These are phyloP conservation scores for Hyaloraphidium curvatum DNA, from an alignment of 192 early-diverging fungal species.

Conservation along the genomic window DNA sequence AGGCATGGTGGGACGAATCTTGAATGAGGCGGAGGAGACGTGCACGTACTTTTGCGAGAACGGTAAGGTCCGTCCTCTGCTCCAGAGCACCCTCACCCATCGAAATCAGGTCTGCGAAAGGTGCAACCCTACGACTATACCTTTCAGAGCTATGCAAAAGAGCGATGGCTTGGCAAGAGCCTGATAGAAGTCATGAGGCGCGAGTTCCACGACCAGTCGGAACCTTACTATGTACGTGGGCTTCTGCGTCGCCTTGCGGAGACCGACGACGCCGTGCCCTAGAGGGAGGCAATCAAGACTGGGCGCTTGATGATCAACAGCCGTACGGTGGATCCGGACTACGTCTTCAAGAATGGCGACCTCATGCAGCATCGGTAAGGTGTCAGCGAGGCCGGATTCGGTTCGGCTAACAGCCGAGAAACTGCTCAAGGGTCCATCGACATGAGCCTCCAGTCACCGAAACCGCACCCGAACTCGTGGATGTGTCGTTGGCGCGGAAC, in stretches of 20 bases:
- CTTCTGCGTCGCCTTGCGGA: neutral
- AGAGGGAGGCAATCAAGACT: slow-evolving; percentile 49
- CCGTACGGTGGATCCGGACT: slow-evolving; percentile 26
- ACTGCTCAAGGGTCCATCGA: slow-evolving; percentile 71
- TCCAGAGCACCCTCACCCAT: too few relatives aligned
- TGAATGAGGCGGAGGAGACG: too few relatives aligned
- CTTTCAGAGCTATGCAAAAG: slow-evolving; percentile 69
- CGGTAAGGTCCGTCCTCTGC: too few relatives aligned
- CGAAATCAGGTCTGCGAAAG: slow-evolving; percentile 48
- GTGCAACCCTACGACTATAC: slow-evolving; percentile 70
- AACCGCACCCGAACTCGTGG: slow-evolving; percentile 39
- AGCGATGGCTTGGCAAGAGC: slow-evolving; percentile 60
- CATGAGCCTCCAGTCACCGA: slow-evolving; percentile 84
- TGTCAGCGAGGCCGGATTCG: too few relatives aligned
- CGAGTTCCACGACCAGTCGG: slow-evolving; percentile 73
- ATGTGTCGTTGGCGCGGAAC: too few relatives aligned
- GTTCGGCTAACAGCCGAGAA: too few relatives aligned
- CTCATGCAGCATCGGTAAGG: slow-evolving; percentile 60
- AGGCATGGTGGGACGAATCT: too few relatives aligned
- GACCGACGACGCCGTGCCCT: neutral
- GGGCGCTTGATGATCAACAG: slow-evolving; percentile 75
- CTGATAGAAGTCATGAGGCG: slow-evolving; percentile 64
- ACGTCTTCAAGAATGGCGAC: slow-evolving; percentile 57
- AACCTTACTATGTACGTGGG: slow-evolving; percentile 54
- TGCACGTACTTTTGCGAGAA: too few relatives aligned